Conservation (phyloP, 2,329 filamentous ascomycete genomes). For the Pseudocercospora musae region DNA sequence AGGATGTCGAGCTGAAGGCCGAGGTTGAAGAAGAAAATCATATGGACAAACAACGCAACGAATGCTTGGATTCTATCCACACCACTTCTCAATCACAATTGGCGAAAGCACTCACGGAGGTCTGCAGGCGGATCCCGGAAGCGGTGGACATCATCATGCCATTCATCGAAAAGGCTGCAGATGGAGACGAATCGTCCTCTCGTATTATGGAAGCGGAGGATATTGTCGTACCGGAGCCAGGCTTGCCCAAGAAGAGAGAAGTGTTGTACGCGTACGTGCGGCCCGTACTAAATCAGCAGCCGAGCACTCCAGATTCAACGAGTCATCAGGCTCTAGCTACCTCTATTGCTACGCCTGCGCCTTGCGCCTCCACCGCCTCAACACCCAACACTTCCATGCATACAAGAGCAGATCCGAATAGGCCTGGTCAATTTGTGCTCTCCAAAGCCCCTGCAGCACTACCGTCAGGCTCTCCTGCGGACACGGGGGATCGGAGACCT, state of each 20-base stretch:
- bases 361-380: background rate
- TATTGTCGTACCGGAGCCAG: constrained; percentile 13
- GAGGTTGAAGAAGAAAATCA: constrained; percentile 19
- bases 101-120: constrained; percentile 21
- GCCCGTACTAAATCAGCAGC: background rate
- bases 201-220: constrained; percentile 17
- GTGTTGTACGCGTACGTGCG: background rate
- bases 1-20: constrained; percentile 18
- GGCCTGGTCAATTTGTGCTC: background rate
- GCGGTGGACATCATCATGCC: constrained; percentile 20
- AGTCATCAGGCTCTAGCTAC: background rate
- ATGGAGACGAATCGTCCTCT: background rate
- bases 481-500: background rate
- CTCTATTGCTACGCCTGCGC: background rate
- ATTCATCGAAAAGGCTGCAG: constrained; percentile 11
- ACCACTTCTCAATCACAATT: constrained; percentile 13
- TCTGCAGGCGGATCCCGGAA: constrained; percentile 20
- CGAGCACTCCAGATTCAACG: background rate
- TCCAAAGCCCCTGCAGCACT: background rate
- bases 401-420: background rate
- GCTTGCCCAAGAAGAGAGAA: constrained; percentile 4
- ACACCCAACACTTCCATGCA: background rate
- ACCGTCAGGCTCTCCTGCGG: background rate
- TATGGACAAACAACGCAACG: constrained; percentile 11
- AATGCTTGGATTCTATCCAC: constrained; percentile 21